Percentiles rank a stretch among this genome's conserved stretches.
Conservation (phyloP, 345 rosid genomes). For the Salix udensis region DNA sequence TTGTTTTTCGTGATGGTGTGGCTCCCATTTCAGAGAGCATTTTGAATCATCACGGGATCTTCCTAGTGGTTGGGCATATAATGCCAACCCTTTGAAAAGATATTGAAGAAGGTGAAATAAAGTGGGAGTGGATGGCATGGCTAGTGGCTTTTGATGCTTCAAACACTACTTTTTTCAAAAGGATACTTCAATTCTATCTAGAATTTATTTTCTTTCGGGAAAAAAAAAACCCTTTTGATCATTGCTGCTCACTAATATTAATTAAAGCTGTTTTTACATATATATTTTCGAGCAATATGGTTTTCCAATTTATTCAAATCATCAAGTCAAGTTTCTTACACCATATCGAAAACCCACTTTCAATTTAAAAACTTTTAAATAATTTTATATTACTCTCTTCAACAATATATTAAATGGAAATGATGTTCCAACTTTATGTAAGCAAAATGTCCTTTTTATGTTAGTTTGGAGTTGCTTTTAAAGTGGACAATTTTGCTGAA, state of each 20-base stretch:
- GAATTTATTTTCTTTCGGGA: conserved; percentile 11
- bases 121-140: conserved; percentile 12
- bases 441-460: background rate
- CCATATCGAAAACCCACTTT: no score
- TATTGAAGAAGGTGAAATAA: background rate
- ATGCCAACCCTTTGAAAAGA: conserved; percentile 24
- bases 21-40: conserved; percentile 26
- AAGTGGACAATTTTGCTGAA: background rate
- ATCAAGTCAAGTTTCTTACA: no score
- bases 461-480: background rate
- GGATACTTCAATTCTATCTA: conserved; percentile 3
- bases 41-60: conserved; percentile 36
- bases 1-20: conserved; percentile 7
- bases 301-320: no score
- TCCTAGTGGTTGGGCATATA: conserved; percentile 25
- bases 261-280: no score
- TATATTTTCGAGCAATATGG: no score
- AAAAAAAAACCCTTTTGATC: background rate
- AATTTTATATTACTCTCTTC: no score
- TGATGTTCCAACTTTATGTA: background rate
- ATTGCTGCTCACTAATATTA: no score
- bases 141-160: conserved; percentile 21
- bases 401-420: background rate
- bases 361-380: no score
- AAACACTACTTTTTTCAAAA: conserved; percentile 5